Evolutionary conservation across 2,329 filamentous ascomycete species (phyloP).

Genomic region (Calonectria pseudoreteaudii): DNA sequence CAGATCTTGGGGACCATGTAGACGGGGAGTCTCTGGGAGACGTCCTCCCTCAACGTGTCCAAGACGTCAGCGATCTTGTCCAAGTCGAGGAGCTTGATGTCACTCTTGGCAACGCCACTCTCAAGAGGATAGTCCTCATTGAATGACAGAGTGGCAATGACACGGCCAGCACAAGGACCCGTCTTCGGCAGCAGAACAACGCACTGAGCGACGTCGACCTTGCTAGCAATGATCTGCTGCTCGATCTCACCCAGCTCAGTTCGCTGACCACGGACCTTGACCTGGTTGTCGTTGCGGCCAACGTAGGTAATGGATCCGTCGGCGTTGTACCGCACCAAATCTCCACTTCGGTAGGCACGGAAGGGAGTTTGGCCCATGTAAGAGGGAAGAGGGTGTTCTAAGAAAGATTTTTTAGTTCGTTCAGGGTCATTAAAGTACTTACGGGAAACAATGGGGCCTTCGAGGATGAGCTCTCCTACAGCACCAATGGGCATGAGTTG

Average conservation of each 20-base stretch:
- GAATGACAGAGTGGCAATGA: background rate
- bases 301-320: background rate
- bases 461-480: background rate
- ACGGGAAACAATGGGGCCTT: constrained; percentile 1
- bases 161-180: background rate
- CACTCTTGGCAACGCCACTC: background rate
- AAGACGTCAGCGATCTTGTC: background rate
- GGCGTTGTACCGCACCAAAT: background rate
- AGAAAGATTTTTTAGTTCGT: background rate
- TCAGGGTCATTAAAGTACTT: constrained; percentile 2
- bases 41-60: background rate
- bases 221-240: background rate
- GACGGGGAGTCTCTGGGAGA: background rate
- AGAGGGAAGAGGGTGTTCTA: background rate
- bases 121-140: background rate
- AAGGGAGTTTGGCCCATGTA: background rate
- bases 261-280: background rate
- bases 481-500: background rate
- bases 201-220: background rate
- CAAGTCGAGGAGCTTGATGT: background rate
- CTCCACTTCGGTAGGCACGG: background rate
- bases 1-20: constrained; percentile 1
- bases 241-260: background rate
- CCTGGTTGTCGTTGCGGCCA: background rate
- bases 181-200: background rate